Conservation (phyloP, 441 rosid genomes). For the Francoa sonchifolia region DNA sequence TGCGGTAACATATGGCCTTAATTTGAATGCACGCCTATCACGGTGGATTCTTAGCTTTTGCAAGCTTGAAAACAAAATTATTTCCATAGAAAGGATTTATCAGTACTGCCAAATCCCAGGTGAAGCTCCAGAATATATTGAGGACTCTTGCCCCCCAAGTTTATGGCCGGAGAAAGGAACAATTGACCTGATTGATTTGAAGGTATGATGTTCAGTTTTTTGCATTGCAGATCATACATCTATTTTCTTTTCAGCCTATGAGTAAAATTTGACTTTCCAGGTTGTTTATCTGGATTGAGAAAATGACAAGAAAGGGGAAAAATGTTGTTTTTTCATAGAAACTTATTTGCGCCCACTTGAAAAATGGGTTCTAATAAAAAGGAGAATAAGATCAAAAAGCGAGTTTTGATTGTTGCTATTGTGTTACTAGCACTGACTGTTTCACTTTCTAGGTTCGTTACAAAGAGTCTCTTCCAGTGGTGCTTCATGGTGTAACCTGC, state of each 20-base stretch:
- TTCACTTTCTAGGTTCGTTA: conserved; percentile 62
- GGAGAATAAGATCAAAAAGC: not conserved
- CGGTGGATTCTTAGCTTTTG: conserved; percentile 99
- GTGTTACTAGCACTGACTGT: conserved; percentile 6
- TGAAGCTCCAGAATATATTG: conserved; percentile 62
- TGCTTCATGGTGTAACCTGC: conserved; percentile 82
- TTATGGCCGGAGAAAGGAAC: conserved; percentile 88
- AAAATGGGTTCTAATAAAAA: too few species aligned
- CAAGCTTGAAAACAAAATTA: conserved; percentile 96
- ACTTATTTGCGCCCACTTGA: too few species aligned
- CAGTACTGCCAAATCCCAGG: conserved; percentile 86
- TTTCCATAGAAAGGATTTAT: conserved; percentile 91
- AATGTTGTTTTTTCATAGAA: too few species aligned
- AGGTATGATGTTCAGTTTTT: too few species aligned
- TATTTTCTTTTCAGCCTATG: too few species aligned
- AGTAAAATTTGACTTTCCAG: too few species aligned
- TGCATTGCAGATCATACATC: too few species aligned
- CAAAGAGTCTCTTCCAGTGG: conserved; percentile 87
- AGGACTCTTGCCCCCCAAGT: conserved; percentile 51
- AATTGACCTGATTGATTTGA: conserved; percentile 69
- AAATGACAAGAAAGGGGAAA: too few species aligned
- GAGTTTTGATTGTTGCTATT: not conserved
- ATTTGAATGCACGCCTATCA: conserved; percentile 89
- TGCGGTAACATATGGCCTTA: conserved; percentile 97
- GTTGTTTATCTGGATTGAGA: not conserved